These are phyloP conservation scores for Aspergillus hancockii DNA, from an alignment of 495 filamentous ascomycete species.

Conservation along the genomic window DNA sequence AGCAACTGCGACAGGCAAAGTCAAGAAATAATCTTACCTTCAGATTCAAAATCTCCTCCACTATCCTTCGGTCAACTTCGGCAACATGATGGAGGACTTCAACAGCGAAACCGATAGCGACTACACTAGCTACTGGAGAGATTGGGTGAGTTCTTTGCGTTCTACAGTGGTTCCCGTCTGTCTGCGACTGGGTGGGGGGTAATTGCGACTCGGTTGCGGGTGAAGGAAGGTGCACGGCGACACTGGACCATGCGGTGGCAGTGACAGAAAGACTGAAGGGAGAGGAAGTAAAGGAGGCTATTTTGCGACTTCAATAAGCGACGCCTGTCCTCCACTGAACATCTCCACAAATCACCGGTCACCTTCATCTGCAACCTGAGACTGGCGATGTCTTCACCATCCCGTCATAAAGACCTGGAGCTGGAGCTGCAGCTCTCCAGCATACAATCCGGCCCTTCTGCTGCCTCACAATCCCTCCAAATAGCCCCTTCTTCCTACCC, in stretches of 20 bases:
- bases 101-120: conserved; percentile 97
- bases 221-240: neutral
- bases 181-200: neutral
- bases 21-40: conserved; percentile 24
- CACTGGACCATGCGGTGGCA: neutral
- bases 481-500: neutral
- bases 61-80: conserved; percentile 6
- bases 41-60: conserved; percentile 6
- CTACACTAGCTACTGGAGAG: conserved; percentile 98
- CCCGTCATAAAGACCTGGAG: neutral
- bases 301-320: neutral
- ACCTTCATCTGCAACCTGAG: neutral
- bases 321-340: neutral
- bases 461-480: neutral
- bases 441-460: neutral
- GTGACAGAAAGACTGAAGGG: neutral
- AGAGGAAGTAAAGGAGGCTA: neutral
- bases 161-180: neutral
- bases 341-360: neutral
- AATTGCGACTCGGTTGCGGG: neutral
- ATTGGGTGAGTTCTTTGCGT: conserved; percentile 74
- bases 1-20: conserved; percentile 30
- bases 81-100: conserved; percentile 81
- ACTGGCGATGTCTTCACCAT: neutral
- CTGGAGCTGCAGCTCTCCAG: neutral